Evolutionary conservation across 257 asterid species (phyloP), one percentile per base, ranked within the genome.

Genomic region (Osmanthus fragrans): DNA sequence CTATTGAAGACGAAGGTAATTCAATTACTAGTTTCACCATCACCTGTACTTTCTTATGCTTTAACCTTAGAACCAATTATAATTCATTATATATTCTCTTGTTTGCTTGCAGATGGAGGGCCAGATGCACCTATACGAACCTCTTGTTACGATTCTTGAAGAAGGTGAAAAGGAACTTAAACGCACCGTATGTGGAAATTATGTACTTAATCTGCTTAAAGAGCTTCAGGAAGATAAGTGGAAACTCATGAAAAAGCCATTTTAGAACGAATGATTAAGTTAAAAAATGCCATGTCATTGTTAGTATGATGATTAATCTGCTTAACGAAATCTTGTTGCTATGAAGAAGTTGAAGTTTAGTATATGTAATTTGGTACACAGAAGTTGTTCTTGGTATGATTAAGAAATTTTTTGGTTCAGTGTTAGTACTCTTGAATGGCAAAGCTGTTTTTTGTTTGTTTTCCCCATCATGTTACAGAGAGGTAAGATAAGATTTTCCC

Each of bases 1-100:
- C 65, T 90, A 9, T 21, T 25, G 40, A 25, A 5, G 47, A 74
- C 86, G 1, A 80, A 51, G 87, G 85, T 76, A 81, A 6, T 47
- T 30, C 65, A 42, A 11, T 42, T 42, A 42, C 49, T 42, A 42
- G 49, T 42, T 42, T 42, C 49, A 42, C 49, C 42, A 37, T 11
- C 42, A 37, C 42, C 42, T 37, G 8, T 37, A 37, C 42, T 42
- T 42, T 42, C 49, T 42, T 42, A 11, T 10, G 47, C 47, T 11
- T 10, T 40, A 9, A 42, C 49, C 5, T 42, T 42, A 6, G 21
- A 56, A 72, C 9, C 11, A 12, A 7, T 5, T 33, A 27, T 49
- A 16, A 47, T 32, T 19, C 32, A 33, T 29, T 29, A 19, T 23
- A 34, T 8, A 36, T 12, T 16, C 16, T 54, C 11, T 18, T 25